These are phyloP conservation scores for Hymenoscyphus albidus DNA, from an alignment of 2,329 filamentous ascomycete species.

Conservation along the genomic window DNA sequence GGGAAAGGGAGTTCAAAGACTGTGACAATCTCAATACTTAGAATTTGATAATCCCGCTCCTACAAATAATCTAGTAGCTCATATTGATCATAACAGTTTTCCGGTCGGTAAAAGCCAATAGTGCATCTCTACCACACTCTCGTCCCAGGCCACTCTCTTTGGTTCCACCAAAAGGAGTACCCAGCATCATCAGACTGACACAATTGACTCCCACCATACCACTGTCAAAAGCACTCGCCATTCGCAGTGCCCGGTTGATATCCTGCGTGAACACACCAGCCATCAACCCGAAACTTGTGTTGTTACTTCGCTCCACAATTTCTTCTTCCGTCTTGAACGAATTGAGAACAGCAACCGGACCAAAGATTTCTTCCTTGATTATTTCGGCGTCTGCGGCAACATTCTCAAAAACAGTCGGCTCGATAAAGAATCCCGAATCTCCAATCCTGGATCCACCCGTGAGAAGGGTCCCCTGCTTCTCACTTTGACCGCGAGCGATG, in stretches of 20 bases:
- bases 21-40: too few relatives aligned
- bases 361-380: constrained; percentile 35
- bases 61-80: constrained; percentile 16
- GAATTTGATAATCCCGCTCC: too few relatives aligned
- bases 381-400: constrained; percentile 39
- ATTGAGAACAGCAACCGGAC: constrained; percentile 57
- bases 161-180: constrained; percentile 25
- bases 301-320: constrained; percentile 50
- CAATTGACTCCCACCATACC: constrained; percentile 54
- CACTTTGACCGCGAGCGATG: constrained; percentile 21
- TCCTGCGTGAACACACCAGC: constrained; percentile 50
- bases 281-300: constrained; percentile 54
- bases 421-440: constrained; percentile 21
- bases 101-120: constrained; percentile 22
- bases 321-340: constrained; percentile 56
- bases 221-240: constrained; percentile 47
- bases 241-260: constrained; percentile 37
- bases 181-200: constrained; percentile 16
- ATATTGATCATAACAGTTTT: constrained; percentile 27
- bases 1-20: too few relatives aligned
- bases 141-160: constrained; percentile 32
- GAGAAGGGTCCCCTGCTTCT: constrained; percentile 26
- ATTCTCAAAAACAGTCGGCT: constrained; percentile 30
- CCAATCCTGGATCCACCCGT: constrained; percentile 16
- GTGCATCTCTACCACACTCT: constrained; percentile 34